phyloP scores from a whole-genome alignment of 2,329 filamentous ascomycete genomes.

The Akanthomyces uredinophilus region DNA sequence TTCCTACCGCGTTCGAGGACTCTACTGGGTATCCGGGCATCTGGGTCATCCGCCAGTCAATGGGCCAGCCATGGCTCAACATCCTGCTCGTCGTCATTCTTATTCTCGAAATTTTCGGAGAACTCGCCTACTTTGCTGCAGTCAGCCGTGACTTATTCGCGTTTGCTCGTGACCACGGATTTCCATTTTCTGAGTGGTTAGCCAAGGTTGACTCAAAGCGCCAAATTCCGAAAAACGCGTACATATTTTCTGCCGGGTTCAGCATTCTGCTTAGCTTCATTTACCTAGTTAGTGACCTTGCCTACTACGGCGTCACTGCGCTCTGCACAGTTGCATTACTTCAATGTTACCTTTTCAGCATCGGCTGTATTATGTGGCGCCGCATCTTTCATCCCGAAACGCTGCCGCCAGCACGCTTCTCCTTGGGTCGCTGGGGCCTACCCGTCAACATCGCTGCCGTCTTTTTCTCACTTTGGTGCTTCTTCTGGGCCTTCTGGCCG shows the following conservation, averaged over 20 bases:
- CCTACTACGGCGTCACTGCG: constrained; percentile 17
- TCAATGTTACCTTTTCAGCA: constrained; percentile 18
- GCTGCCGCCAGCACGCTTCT: constrained; percentile 16
- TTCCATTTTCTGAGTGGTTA: constrained; percentile 14
- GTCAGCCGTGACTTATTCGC: constrained; percentile 13
- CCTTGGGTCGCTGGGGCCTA: constrained; percentile 17
- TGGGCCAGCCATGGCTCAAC: constrained; percentile 9
- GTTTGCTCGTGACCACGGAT: constrained; percentile 11
- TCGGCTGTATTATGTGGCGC: constrained; percentile 18
- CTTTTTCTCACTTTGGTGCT: constrained; percentile 13
- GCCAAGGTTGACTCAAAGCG: constrained; percentile 10
- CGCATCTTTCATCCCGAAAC: constrained; percentile 15
- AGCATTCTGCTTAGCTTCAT: constrained; percentile 13
- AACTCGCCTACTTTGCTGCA: constrained; percentile 11
- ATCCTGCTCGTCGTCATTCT: constrained; percentile 2
- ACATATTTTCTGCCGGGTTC: constrained; percentile 12
- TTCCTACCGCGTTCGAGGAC: constrained; percentile 4
- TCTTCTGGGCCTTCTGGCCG: constrained; percentile 20
- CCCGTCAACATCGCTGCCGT: constrained; percentile 14
- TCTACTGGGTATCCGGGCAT: constrained; percentile 9
- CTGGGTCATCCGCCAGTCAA: constrained; percentile 15
- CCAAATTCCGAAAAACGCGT: constrained; percentile 16
- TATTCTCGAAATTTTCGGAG: constrained; percentile 2
- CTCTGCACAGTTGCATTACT: constrained; percentile 16
- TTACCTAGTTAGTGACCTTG: constrained; percentile 17